Base-by-base conservation (phyloP, 1,284 basidiomycete genomes). In the Rugosomyces carneus region DNA sequence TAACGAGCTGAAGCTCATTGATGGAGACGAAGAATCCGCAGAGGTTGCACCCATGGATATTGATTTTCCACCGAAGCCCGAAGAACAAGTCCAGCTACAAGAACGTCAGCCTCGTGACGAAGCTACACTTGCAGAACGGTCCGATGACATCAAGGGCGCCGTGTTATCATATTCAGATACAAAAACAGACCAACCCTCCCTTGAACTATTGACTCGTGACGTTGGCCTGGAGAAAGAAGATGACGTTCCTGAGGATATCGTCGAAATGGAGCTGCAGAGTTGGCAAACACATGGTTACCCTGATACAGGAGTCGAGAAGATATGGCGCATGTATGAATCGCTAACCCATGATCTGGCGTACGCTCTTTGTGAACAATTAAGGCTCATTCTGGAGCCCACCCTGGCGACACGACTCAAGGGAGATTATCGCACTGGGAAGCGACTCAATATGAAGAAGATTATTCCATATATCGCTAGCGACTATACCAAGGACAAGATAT, bases 401-500 rank as follows among this genome's bases (percentile, higher is more conserved):
- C 75, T 90, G 35, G 93, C 96, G 1, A 97, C 95, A 8, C 82
- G 96, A 20, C 76, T 99, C 35, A 89, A 90, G 65, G 96, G 96
- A 37, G 96, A 99, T 70, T 99, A 96, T 67, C 89, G 95, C 37
- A 97, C 92, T 0, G 96, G 96, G 43, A 99, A 99, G 69, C 80
- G 96, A 19, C 80, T 99, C 38, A 99, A 99, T 68, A 98, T 99
- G 95, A 93, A 95, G 65, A 96, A 96, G 72, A 94, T 99, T 64
- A 93, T 99, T 47, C 85, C 92, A 1, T 99, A 97, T 72, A 95
- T 99, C 56, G 96, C 96, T 7, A 93, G 89, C 64, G 96, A 99
- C 69, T 99, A 93, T 71, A 97, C 94, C 47, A 99, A 99, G 67
- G 96, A 99, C 76, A 96, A 96, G 71, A 99, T 99, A 58, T 99